These are phyloP conservation scores for Arthroderma sp. DNA, from an alignment of 2,329 filamentous ascomycete species.

Conservation along the genomic window DNA sequence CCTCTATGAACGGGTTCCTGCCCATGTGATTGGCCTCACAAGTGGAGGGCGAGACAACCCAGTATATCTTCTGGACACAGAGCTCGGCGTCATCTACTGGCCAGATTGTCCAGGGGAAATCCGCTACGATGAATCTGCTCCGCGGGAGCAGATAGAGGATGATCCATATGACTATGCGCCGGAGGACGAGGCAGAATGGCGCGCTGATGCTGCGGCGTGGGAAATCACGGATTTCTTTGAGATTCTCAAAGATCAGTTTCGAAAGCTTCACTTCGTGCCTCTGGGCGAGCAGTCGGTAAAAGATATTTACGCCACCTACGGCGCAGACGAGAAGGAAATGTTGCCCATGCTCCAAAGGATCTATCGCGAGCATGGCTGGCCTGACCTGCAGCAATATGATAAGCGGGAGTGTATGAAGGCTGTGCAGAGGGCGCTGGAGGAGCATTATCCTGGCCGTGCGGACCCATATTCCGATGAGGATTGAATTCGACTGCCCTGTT, in stretches of 20 bases:
- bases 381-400: conserved; percentile 16
- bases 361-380: conserved; percentile 23
- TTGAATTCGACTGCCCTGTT: not conserved
- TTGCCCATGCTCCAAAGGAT: conserved; percentile 14
- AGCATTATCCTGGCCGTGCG: conserved; percentile 6
- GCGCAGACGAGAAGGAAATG: conserved; percentile 9
- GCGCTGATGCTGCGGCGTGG: conserved; percentile 14
- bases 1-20: conserved; percentile 6
- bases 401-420: conserved; percentile 18
- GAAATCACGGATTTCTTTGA: conserved; percentile 15
- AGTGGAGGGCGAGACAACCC: conserved; percentile 7
- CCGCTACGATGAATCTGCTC: not conserved
- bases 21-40: conserved; percentile 7
- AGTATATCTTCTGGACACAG: conserved; percentile 16
- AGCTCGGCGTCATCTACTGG: conserved; percentile 19
- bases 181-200: conserved; percentile 13
- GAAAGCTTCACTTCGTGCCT: conserved; percentile 13
- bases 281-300: conserved; percentile 5
- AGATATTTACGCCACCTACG: conserved; percentile 10
- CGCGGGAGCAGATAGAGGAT: conserved; percentile 10
- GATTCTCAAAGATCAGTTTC: conserved; percentile 16
- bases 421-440: conserved; percentile 11
- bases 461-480: not conserved
- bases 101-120: conserved; percentile 10
- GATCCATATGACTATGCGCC: conserved; percentile 15